Conservation (phyloP, 345 rosid genomes). For the Linum usitatissimum region DNA sequence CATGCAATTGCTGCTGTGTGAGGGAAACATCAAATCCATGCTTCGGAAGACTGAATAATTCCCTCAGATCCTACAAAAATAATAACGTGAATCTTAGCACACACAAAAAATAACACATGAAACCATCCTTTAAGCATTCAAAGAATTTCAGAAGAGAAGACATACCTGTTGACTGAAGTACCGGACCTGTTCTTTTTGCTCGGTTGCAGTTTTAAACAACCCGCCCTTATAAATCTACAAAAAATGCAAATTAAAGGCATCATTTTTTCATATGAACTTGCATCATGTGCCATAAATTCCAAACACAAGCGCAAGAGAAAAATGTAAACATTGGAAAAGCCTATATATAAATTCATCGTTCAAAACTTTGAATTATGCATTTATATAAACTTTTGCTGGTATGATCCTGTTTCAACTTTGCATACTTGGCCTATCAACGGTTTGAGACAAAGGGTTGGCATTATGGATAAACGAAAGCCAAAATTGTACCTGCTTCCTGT, state of each 20-base stretch:
- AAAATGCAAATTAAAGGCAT: constrained; percentile 3
- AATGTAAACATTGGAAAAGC: not conserved
- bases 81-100: constrained; percentile 6
- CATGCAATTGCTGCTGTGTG: constrained; percentile 81
- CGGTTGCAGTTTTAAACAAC: constrained; percentile 87
- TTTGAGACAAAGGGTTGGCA: not conserved
- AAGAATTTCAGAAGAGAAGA: constrained; percentile 5
- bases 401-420: not conserved
- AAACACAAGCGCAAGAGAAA: not conserved
- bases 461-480: not conserved
- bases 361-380: not conserved
- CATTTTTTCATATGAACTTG: not conserved
- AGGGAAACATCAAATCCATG: constrained; percentile 80
- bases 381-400: too few relatives aligned
- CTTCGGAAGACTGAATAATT: constrained; percentile 77
- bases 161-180: constrained; percentile 86
- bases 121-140: not conserved
- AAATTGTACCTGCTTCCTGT: constrained; percentile 70
- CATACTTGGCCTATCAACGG: constrained; percentile 2
- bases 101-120: not conserved
- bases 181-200: constrained; percentile 92
- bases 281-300: not conserved
- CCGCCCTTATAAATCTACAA: constrained; percentile 86
- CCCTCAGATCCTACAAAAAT: constrained; percentile 68
- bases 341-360: too few relatives aligned